Base-by-base conservation (phyloP, 164 flowering plant genomes). In the Platanus orientalis region DNA sequence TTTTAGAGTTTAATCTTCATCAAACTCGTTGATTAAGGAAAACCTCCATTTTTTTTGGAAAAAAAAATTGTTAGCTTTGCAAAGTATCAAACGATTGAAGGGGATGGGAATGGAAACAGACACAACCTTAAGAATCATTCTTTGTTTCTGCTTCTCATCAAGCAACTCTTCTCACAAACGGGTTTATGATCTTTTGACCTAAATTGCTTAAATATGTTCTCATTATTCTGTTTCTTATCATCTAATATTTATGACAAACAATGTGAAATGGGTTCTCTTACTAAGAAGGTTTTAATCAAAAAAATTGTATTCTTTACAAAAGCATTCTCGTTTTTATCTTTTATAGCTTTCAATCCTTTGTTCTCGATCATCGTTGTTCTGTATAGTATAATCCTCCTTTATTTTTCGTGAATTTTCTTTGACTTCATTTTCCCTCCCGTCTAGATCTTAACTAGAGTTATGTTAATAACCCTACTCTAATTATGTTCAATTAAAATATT, bases 291-390 rank as follows among this genome's bases (percentile, higher is more conserved):
- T 14, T 30, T 66, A 2, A 13, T 30, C 1, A 61, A 57, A 57
- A 55, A 45, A 9, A 58, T 54, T 56, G 64, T 27, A 1, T 60
- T 62, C 63, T 16, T 69, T 1, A 4, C 13, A 25, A 50, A 52
- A 50, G 9, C 65, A 12, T 19, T 50, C 32, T 27, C 69, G 2
- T 69, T 25, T 19, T 9, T 64, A 6, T 68, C 78, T 0, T 76
- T 69, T 21, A 42, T 73, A 2, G 44, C 72, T 29, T 67, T 76
- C 1, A 32, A 73, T 52, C 89, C 93, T 65, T 80, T 90, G 51
- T 81, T 91, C 64, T 85, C 96, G 0, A 63, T 64, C 59, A n/a
- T 84, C 36, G 42, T 85, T 70, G 71, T 90, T 21, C 67, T 84
- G 19, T 84, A 73, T 80, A 62, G 63, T 61, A 54, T 91, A 1